A percentile compares a stretch with the other conserved stretches of the same genome.
Evolutionary conservation across 352 stramenopile genomes (phyloP).

Genomic region (Globisporangium uncinulatum): DNA sequence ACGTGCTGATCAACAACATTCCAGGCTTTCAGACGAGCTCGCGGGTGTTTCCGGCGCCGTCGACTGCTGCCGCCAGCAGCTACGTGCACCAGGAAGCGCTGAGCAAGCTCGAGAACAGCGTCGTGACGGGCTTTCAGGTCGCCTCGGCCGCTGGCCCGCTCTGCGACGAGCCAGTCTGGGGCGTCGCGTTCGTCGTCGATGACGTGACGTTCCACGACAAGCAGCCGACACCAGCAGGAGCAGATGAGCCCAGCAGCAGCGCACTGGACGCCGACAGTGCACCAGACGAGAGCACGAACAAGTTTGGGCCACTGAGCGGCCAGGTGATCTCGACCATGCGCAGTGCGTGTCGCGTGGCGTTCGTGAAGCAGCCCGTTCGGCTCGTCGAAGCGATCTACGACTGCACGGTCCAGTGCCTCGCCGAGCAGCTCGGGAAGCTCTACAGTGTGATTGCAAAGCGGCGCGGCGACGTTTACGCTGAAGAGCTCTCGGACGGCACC

Average conservation of each 20-base stretch:
- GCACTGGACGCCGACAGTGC: slow-evolving; percentile 5
- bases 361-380: slow-evolving; percentile 83
- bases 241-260: background rate
- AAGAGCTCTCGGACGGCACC: slow-evolving; percentile 90
- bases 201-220: slow-evolving; percentile 56
- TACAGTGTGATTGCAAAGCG: slow-evolving; percentile 93
- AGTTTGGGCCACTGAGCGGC: slow-evolving; percentile 68
- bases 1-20: slow-evolving; percentile 78
- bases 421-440: slow-evolving; percentile 91
- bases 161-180: slow-evolving; percentile 88
- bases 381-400: slow-evolving; percentile 90
- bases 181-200: slow-evolving; percentile 86
- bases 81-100: slow-evolving; percentile 25
- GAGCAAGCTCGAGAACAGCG: slow-evolving; percentile 69
- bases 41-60: slow-evolving; percentile 2
- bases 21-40: slow-evolving; percentile 21
- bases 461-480: slow-evolving; percentile 84
- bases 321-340: slow-evolving; percentile 82
- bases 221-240: slow-evolving; percentile 16
- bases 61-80: background rate
- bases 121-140: slow-evolving; percentile 83
- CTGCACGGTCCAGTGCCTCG: slow-evolving; percentile 83
- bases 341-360: slow-evolving; percentile 60
- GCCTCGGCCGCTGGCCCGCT: slow-evolving; percentile 77
- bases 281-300: slow-evolving; percentile 16